phyloP scores from a whole-genome alignment of 768 basidiomycete genomes.

The Kondoa malvinella region DNA sequence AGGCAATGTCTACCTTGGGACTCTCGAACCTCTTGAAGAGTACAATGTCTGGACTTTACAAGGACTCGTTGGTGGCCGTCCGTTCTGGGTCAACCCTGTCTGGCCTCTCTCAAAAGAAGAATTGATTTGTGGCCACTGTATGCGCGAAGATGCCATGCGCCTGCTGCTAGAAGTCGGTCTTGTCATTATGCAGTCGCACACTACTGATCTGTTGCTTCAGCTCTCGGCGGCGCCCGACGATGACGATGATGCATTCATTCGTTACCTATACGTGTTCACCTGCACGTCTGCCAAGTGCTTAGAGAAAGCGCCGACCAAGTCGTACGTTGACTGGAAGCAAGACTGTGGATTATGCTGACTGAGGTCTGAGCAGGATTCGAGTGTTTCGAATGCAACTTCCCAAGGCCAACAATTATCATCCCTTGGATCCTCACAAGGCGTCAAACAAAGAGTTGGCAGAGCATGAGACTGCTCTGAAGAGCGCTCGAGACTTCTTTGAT shows the following conservation, averaged over 20 bases:
- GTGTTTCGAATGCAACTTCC: conserved; percentile 15
- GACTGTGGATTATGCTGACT: not conserved
- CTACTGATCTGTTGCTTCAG: not conserved
- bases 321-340: too few relatives aligned
- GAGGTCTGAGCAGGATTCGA: too few relatives aligned
- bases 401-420: conserved; percentile 9
- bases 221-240: not conserved
- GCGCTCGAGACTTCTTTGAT: not conserved
- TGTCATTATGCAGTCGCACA: not conserved
- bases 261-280: not conserved
- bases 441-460: conserved; percentile 3
- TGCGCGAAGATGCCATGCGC: not conserved
- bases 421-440: conserved; percentile 5
- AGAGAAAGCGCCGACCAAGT: not conserved
- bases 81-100: not conserved
- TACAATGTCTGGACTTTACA: not conserved
- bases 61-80: not conserved
- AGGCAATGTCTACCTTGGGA: too few relatives aligned
- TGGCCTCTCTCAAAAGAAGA: not conserved
- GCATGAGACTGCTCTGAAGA: conserved; percentile 5
- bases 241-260: not conserved
- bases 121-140: not conserved
- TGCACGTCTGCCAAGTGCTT: not conserved
- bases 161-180: not conserved
- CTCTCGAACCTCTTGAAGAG: too few relatives aligned